A percentile compares a stretch with the other conserved stretches of the same genome.
Evolutionary conservation across 148 eudicot genomes (phyloP).

Genomic region (Persicaria maculosa): DNA sequence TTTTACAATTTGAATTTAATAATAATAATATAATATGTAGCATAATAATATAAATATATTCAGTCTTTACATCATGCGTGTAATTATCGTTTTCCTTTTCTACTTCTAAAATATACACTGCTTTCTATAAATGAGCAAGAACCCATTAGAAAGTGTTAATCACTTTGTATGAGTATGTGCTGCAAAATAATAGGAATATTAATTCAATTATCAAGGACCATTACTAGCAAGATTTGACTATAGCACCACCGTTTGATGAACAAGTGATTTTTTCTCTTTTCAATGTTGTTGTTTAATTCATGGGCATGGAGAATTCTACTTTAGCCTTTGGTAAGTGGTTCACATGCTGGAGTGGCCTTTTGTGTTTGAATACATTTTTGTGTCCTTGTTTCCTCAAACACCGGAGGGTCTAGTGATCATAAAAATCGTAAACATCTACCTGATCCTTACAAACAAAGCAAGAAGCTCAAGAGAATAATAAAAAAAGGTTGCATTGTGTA

Average conservation of each 20-base stretch:
- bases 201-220: neutral
- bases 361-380: neutral
- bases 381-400: neutral
- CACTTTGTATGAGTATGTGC: neutral
- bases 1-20: no score
- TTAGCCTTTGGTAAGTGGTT: neutral
- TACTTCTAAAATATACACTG: neutral
- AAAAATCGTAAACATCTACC: no score
- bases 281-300: neutral
- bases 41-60: no score
- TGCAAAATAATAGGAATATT: neutral
- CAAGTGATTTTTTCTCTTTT: neutral
- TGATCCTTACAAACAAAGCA: no score
- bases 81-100: neutral
- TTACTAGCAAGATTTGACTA: neutral
- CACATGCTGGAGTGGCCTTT: neutral
- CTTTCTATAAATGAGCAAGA: neutral
- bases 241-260: neutral
- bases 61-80: no score
- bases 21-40: no score
- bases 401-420: no score
- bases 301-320: slow-evolving; percentile 1
- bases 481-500: no score
- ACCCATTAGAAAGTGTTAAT: neutral
- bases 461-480: no score